Evolutionary conservation across 2,329 filamentous ascomycete species (phyloP), one percentile per base, ranked within the genome.

Genomic region (Phyllosticta paracitricarpa): DNA sequence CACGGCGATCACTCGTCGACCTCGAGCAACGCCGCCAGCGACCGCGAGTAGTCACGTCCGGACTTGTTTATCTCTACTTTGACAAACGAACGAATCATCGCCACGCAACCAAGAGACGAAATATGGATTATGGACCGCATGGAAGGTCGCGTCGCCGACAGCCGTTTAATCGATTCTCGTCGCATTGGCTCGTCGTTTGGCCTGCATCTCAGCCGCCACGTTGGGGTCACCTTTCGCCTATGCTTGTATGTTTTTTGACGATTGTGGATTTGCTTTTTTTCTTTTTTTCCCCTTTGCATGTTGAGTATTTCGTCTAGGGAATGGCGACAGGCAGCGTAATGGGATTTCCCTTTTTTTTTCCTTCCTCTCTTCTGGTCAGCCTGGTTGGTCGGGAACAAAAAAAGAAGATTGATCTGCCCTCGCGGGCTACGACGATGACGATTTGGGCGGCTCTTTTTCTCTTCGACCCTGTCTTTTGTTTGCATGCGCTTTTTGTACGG

Each of bases 371-470:
- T 40, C 48, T 61, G 52, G 55, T 24, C 58, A 40, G 35, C 22
- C 48, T 35, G 54, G 53, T 61, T 61, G 58, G 58, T 61, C 53
- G 54, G 54, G 40, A 48, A 54, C 52, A 61, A 57, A 61, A 57
- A 61, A 61, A 57, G 52, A 25, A 25, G 59, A 61, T 61, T 57
- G 54, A 61, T 57, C 51, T 61, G 59, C 59, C 59, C 59, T 61
- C 59, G 59, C 59, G 59, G 59, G 59, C 59, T 61, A 61, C 59
- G 59, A 61, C 30, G 55, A 61, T 57, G 55, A 57, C 51, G 59
- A 57, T 48, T 61, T 61, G 59, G 59, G 59, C 59, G 59, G 59
- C 48, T 61, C 28, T 48, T 48, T 40, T 48, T 48, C 40, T 48
- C 40, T 48, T 48, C 40, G 40, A 48, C 40, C 40, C 40, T 48